Conservation (phyloP, 2,329 filamentous ascomycete genomes). For the Volutella citrinella region DNA sequence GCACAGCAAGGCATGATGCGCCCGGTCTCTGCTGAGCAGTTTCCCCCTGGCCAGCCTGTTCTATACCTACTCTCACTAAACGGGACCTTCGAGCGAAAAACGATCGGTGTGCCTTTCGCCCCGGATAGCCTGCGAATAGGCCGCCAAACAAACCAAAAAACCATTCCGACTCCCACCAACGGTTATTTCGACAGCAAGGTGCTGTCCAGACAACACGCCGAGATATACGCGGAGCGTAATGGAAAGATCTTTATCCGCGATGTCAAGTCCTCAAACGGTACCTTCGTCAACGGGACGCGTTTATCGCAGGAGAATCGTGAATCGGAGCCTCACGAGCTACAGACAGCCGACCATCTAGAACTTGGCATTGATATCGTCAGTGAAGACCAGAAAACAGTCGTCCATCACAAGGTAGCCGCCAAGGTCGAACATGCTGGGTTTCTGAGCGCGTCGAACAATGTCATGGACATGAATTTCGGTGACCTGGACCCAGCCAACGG, state of each 20-base stretch:
- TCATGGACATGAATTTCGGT: conserved; percentile 86
- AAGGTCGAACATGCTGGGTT: conserved; percentile 95
- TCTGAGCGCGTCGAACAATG: conserved; percentile 69
- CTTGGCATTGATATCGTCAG: conserved; percentile 98
- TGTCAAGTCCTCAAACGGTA: conserved; percentile 97
- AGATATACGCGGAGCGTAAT: conserved; percentile 82
- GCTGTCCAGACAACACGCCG: conserved; percentile 90
- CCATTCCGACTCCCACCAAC: conserved; percentile 83
- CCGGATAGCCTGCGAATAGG: conserved; percentile 96
- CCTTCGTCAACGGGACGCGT: conserved; percentile 90
- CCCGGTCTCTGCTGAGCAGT: conserved; percentile 58
- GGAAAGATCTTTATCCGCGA: conserved; percentile 96
- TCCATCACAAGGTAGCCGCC: conserved; percentile 96
- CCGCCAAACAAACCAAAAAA: conserved; percentile 95
- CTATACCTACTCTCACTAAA: conserved; percentile 88
- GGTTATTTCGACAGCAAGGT: conserved; percentile 99
- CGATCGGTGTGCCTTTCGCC: conserved; percentile 86
- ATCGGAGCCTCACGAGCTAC: conserved; percentile 90
- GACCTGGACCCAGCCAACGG: conserved; percentile 82
- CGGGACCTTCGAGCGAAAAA: conserved; percentile 95
- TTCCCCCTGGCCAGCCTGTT: conserved; percentile 67
- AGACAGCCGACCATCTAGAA: conserved; percentile 88
- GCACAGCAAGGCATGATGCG: conserved; percentile 55
- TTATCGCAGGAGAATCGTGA: conserved; percentile 93
- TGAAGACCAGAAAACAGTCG: conserved; percentile 96